phyloP scores from a whole-genome alignment of 2,329 filamentous ascomycete species.

The Madurella mycetomatis region DNA sequence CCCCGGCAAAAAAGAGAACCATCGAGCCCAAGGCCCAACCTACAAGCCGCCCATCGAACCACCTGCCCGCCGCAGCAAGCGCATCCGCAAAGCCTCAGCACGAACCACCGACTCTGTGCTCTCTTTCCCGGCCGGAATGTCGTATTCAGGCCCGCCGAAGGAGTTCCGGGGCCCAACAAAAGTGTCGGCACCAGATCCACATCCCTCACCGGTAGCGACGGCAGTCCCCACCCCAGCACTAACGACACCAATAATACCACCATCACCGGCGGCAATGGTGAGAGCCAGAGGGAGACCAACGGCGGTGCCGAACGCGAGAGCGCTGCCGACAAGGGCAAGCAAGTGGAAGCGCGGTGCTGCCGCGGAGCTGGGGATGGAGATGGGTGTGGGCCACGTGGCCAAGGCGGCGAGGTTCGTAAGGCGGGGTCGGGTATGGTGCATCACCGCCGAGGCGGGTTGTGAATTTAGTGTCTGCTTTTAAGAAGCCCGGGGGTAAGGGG shows the following conservation, averaged over 20 bases:
- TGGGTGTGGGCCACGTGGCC: background rate
- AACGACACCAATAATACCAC: background rate
- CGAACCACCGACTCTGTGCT: background rate
- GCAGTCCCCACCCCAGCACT: background rate
- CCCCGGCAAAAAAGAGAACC: background rate
- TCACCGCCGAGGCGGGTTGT: background rate
- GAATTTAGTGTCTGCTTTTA: background rate
- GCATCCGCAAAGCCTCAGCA: background rate
- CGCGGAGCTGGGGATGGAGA: background rate
- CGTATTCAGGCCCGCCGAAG: background rate
- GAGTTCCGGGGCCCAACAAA: background rate
- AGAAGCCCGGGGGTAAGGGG: background rate
- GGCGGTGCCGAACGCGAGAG: background rate
- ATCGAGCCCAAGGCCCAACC: background rate
- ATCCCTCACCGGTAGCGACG: background rate
- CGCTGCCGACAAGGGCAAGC: background rate
- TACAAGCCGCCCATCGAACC: background rate
- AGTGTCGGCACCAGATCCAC: background rate
- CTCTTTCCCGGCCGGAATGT: background rate
- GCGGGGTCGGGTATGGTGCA: background rate
- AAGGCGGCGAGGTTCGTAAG: background rate
- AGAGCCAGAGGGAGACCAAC: background rate
- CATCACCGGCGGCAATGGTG: background rate
- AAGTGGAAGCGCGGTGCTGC: background rate
- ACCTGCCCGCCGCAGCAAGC: background rate